Evolutionary conservation across 176 grass and related monocot species (phyloP).

Genomic region (Cymbopogon citratus): DNA sequence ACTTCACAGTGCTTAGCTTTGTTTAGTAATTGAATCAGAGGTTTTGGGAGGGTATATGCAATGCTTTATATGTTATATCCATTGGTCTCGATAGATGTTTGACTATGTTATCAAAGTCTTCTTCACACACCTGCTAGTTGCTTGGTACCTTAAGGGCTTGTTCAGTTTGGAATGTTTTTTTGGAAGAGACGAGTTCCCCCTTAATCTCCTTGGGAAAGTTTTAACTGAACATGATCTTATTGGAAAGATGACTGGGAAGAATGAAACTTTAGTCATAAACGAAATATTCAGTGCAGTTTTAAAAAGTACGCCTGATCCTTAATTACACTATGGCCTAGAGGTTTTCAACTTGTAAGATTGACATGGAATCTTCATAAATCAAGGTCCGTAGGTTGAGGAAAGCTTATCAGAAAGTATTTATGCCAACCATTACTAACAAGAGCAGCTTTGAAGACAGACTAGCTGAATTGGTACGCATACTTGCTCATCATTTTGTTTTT

Average conservation of each 20-base stretch:
- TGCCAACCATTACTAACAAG: constrained; percentile 40
- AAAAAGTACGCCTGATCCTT: not conserved
- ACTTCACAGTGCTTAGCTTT: not conserved
- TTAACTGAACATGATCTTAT: not conserved
- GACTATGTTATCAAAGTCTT: not conserved
- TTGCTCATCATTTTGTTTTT: not conserved
- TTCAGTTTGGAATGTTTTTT: not conserved
- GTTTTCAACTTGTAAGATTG: constrained; percentile 2
- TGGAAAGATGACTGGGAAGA: not conserved
- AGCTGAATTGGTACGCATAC: constrained; percentile 54
- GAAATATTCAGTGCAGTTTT: constrained; percentile 5
- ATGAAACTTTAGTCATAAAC: not conserved
- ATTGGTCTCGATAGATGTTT: not conserved
- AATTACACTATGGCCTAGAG: not conserved
- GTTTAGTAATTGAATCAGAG: not conserved
- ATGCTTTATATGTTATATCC: not conserved
- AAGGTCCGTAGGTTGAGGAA: constrained; percentile 69
- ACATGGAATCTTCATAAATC: constrained; percentile 1
- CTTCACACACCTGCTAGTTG: not conserved
- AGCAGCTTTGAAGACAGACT: constrained; percentile 61
- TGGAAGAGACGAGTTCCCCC: not conserved
- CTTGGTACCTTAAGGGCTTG: not conserved
- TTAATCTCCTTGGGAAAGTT: not conserved
- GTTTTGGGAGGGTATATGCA: not conserved
- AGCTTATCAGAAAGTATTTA: constrained; percentile 84